These are phyloP conservation scores for Scedosporium aurantiacum DNA, from an alignment of 2,329 filamentous ascomycete species.

Conservation along the genomic window DNA sequence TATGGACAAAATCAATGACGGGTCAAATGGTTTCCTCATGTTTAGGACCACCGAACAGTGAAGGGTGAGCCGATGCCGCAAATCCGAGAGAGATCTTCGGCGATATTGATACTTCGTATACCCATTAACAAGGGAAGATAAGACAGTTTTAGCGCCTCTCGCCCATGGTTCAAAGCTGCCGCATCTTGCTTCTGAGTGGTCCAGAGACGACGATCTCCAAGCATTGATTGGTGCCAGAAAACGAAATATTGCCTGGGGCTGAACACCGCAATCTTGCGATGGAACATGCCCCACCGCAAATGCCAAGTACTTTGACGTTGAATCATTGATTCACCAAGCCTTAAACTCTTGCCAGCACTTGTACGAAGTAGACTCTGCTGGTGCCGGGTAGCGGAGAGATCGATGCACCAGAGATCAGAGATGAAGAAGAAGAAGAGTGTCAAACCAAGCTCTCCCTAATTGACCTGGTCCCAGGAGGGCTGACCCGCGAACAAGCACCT, in stretches of 20 bases:
- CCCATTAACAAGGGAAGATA: no score
- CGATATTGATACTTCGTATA: no score
- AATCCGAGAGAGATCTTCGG: no score
- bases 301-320: not conserved
- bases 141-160: not conserved
- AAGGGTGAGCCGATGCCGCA: no score
- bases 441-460: no score
- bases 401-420: no score
- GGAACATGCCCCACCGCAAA: not conserved
- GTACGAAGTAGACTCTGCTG: no score
- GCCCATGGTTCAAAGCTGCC: not conserved
- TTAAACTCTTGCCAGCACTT: not conserved
- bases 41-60: not conserved
- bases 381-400: no score
- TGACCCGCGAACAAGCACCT: no score
- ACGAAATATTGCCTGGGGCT: not conserved
- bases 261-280: not conserved
- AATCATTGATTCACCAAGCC: not conserved
- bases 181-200: not conserved
- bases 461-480: no score
- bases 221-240: not conserved
- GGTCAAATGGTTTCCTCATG: not conserved
- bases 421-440: no score
- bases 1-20: not conserved
- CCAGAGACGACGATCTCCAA: not conserved